phyloP scores from a whole-genome alignment of 73 alveolate species.

The Stentor coeruleus region DNA sequence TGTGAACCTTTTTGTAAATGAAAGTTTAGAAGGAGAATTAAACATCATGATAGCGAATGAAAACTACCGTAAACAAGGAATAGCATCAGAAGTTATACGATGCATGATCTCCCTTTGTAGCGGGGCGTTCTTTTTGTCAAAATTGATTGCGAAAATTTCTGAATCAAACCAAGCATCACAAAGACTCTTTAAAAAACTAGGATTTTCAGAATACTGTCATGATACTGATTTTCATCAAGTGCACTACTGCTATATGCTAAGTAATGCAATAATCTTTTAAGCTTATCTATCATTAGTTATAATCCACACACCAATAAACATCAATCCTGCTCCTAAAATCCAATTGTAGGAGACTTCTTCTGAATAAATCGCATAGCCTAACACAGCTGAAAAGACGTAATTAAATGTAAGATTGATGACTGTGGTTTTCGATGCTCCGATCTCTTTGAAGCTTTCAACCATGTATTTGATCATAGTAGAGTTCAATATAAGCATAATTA shows the following conservation, averaged over 20 bases:
- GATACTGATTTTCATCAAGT: not conserved
- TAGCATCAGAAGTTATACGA: not conserved
- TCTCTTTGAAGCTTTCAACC: slow-evolving; percentile 3
- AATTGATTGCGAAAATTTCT: not conserved
- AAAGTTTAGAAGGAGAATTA: not conserved
- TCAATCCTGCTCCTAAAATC: not conserved
- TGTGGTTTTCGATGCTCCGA: not conserved
- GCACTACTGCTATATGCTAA: not conserved
- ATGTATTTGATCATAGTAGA: slow-evolving; percentile 2
- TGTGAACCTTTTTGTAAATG: not conserved
- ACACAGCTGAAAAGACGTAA: slow-evolving; percentile 10
- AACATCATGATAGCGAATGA: slow-evolving; percentile 5
- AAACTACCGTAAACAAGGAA: not conserved
- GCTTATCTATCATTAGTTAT: not conserved
- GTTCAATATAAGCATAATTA: not conserved
- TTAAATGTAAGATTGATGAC: not conserved
- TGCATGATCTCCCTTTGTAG: not conserved
- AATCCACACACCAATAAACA: slow-evolving; percentile 6
- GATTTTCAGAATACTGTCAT: not conserved
- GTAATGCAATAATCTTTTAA: too few species aligned
- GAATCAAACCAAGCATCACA: not conserved
- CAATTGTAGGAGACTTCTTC: slow-evolving; percentile 2
- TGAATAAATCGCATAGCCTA: not conserved
- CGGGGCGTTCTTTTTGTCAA: not conserved
- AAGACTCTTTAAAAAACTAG: not conserved